phyloP scores from a whole-genome alignment of 1,284 basidiomycete genomes.

The Ceratobasidium sp. region DNA sequence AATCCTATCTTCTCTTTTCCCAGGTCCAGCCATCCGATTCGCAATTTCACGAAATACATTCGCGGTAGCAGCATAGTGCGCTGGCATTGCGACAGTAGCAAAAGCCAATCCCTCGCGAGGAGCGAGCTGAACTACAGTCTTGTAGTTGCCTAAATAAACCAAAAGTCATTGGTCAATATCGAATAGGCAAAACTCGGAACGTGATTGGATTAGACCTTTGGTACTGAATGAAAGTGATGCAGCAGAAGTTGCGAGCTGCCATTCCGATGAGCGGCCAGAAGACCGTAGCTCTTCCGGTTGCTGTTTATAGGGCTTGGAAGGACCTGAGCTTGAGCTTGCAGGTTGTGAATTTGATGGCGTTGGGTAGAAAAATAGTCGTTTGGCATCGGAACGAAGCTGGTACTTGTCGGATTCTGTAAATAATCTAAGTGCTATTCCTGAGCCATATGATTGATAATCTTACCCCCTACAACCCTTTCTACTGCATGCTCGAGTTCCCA shows the following conservation, averaged over 20 bases:
- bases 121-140: constrained; percentile 40
- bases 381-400: constrained; percentile 72
- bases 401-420: constrained; percentile 69
- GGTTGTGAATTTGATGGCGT: constrained; percentile 47
- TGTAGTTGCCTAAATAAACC: constrained; percentile 66
- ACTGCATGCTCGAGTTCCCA: constrained; percentile 63
- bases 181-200: not conserved
- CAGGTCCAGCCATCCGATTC: constrained; percentile 49
- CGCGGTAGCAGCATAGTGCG: constrained; percentile 56
- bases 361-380: constrained; percentile 67
- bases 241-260: constrained; percentile 57
- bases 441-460: no score
- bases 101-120: constrained; percentile 53
- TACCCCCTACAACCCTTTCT: constrained; percentile 53
- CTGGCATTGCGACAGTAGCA: constrained; percentile 57
- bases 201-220: constrained; percentile 63
- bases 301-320: constrained; percentile 7
- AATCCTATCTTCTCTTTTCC: constrained; percentile 35
- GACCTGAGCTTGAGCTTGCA: constrained; percentile 39
- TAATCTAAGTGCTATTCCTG: constrained; percentile 55
- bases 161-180: constrained; percentile 52
- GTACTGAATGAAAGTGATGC: constrained; percentile 42
- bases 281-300: constrained; percentile 11
- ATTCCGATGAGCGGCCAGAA: constrained; percentile 4
- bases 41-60: constrained; percentile 56